Evolutionary conservation across 208 protist genomes (phyloP).

Genomic region (Crithidia expoeki): DNA sequence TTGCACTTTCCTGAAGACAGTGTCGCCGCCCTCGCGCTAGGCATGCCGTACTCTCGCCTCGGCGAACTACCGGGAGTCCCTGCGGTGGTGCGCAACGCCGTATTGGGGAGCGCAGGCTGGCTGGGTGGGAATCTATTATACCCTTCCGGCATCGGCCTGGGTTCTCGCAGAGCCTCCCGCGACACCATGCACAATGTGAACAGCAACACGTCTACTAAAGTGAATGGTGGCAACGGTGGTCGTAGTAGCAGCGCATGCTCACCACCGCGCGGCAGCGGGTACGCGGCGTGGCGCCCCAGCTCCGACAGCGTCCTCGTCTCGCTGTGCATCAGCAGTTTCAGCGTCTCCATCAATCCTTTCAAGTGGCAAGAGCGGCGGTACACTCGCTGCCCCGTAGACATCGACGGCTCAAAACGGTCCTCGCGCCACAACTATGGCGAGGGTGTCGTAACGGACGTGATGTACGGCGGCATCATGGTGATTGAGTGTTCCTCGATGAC

Average conservation of each 20-base stretch:
- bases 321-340: slow-evolving; percentile 73
- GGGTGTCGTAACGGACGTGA: slow-evolving; percentile 83
- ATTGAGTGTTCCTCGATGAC: slow-evolving; percentile 59
- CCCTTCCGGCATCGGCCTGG: background rate
- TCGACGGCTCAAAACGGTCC: slow-evolving; percentile 40
- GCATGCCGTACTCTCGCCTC: slow-evolving; percentile 30
- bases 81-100: slow-evolving; percentile 5
- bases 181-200: background rate
- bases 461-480: slow-evolving; percentile 82
- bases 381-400: slow-evolving; percentile 54
- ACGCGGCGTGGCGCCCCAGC: background rate
- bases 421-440: slow-evolving; percentile 61
- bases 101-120: slow-evolving; percentile 1
- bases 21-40: slow-evolving; percentile 40
- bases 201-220: background rate
- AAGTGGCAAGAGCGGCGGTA: slow-evolving; percentile 58
- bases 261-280: background rate
- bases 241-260: background rate
- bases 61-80: slow-evolving; percentile 19
- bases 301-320: slow-evolving; percentile 23
- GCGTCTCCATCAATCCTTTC: slow-evolving; percentile 74
- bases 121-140: background rate
- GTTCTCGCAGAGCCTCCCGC: slow-evolving; percentile 7
- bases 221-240: background rate
- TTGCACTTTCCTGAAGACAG: slow-evolving; percentile 44